phyloP scores from a whole-genome alignment of 78 protist genomes.

The Anaeramoeba flamelloides region DNA sequence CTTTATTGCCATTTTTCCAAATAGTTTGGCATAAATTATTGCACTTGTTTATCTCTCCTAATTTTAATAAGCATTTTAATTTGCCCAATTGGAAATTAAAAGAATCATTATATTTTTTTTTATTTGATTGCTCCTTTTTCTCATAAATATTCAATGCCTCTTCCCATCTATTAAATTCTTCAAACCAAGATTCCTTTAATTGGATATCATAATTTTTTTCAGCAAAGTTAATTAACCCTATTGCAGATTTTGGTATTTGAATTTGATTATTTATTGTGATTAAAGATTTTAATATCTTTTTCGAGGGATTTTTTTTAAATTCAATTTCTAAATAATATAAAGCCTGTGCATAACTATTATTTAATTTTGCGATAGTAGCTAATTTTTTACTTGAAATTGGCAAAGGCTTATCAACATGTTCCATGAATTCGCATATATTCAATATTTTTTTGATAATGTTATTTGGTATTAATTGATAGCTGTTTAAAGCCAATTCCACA shows the following conservation, averaged over 20 bases:
- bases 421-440: constrained; percentile 88
- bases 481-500: constrained; percentile 26
- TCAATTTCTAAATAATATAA: constrained; percentile 59
- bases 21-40: neutral
- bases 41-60: neutral
- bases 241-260: constrained; percentile 81
- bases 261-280: constrained; percentile 76
- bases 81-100: too few species aligned
- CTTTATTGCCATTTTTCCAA: neutral
- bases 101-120: too few species aligned
- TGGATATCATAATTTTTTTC: too few species aligned
- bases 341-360: constrained; percentile 91
- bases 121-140: too few species aligned
- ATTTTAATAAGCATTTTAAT: neutral
- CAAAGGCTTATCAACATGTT: constrained; percentile 56
- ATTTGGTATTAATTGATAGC: constrained; percentile 40
- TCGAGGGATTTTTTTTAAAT: too few species aligned
- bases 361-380: constrained; percentile 64
- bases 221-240: constrained; percentile 45
- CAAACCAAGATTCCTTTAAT: too few species aligned
- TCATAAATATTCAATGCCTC: too few species aligned
- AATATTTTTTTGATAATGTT: constrained; percentile 65
- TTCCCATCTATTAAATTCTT: too few species aligned
- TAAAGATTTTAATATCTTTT: constrained; percentile 35
- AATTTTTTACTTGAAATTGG: constrained; percentile 50